Conservation (phyloP, 192 early-diverging fungal genomes). For the Linnemannia elongata region DNA sequence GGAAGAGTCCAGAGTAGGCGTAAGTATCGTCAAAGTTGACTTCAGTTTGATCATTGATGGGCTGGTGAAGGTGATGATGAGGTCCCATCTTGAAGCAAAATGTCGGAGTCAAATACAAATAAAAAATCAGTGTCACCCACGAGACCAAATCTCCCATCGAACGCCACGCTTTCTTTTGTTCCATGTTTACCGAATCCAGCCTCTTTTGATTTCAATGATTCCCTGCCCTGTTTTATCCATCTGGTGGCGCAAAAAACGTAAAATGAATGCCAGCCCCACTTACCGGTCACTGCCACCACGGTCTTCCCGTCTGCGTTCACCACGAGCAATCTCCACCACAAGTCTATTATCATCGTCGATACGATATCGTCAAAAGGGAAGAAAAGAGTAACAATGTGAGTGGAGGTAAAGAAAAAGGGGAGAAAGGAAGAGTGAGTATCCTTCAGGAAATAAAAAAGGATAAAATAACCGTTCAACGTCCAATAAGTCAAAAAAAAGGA, state of each 20-base stretch:
- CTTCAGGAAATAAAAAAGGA: background rate
- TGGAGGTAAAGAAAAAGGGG: background rate
- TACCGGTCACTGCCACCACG: slow-evolving; percentile 59
- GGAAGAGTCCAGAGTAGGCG: background rate
- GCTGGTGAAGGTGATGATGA: background rate
- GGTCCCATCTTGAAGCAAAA: background rate
- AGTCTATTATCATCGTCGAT: slow-evolving; percentile 59
- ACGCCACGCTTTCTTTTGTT: background rate
- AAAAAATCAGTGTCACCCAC: background rate
- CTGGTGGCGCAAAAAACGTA: background rate
- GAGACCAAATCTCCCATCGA: background rate
- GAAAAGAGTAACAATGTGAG: background rate
- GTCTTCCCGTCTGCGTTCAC: slow-evolving; percentile 67
- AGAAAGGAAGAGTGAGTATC: slow-evolving; percentile 3
- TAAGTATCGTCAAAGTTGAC: background rate
- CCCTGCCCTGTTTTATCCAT: background rate
- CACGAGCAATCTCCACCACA: slow-evolving; percentile 84
- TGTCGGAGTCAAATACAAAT: background rate
- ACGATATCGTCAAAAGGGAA: background rate
- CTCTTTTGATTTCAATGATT: background rate
- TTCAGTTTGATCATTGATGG: no score
- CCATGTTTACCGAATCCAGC: background rate
- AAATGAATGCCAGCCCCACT: background rate
- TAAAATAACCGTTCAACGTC: background rate
- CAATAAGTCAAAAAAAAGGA: background rate